A percentile compares a stretch with the other conserved stretches of the same genome.
Evolutionary conservation across 805 yeast genomes (phyloP).

Genomic region (Jamesozyma piceae): DNA sequence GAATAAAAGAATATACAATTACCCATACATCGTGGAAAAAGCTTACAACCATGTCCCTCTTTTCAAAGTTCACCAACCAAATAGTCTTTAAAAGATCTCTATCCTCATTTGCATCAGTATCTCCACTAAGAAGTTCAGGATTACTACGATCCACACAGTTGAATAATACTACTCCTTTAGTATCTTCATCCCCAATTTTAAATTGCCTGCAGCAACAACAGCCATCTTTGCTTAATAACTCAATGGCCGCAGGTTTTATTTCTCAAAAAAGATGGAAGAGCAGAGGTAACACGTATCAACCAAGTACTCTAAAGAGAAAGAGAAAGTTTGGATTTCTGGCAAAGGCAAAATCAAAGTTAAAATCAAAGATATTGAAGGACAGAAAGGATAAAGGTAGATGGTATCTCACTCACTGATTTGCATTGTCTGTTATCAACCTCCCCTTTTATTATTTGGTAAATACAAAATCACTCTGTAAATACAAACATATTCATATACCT

Average conservation of each 20-base stretch:
- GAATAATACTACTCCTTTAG: neutral
- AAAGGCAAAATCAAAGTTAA: constrained; percentile 62
- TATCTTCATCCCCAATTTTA: neutral
- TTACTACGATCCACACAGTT: constrained; percentile 2
- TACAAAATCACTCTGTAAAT: neutral
- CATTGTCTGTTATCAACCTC: no score
- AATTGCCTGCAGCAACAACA: neutral
- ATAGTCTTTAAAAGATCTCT: neutral
- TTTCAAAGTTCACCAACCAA: neutral
- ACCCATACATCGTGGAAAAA: no score
- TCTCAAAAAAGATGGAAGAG: constrained; percentile 57
- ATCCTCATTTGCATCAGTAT: neutral
- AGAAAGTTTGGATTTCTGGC: constrained; percentile 85
- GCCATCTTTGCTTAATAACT: neutral
- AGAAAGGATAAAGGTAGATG: constrained; percentile 87
- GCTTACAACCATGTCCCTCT: neutral
- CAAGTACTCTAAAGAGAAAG: constrained; percentile 82
- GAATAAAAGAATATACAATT: no score
- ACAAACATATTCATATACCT: neutral
- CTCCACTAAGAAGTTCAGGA: constrained; percentile 18
- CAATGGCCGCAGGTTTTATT: constrained; percentile 4
- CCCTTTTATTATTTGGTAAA: no score
- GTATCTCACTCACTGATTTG: constrained; percentile 66
- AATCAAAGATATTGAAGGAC: constrained; percentile 68
- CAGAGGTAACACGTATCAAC: constrained; percentile 93